These are phyloP conservation scores for Trypanosoma cruzi DNA, from an alignment of 208 protist species.

Conservation along the genomic window DNA sequence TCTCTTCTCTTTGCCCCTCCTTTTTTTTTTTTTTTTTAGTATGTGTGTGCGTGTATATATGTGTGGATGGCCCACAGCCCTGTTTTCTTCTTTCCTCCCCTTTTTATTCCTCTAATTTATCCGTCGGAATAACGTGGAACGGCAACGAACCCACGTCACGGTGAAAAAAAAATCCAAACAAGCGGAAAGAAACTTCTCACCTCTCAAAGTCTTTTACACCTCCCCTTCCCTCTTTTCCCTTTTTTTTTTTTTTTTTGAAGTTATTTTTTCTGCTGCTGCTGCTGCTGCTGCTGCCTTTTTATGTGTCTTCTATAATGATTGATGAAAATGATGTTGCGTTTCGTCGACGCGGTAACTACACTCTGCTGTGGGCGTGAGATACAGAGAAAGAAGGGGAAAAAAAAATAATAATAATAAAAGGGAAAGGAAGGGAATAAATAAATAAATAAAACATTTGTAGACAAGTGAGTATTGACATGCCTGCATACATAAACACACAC, in stretches of 20 bases:
- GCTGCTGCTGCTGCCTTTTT: neutral
- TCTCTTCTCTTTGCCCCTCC: neutral
- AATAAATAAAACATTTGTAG: neutral
- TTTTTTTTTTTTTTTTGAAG: neutral
- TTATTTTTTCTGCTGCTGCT: neutral
- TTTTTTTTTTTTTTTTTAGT: neutral
- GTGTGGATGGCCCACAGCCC: neutral
- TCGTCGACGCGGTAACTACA: neutral
- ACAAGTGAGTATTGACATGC: neutral
- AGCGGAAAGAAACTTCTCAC: neutral
- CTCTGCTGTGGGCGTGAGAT: neutral
- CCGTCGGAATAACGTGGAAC: neutral
- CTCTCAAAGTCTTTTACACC: neutral
- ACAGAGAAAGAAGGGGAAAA: slow-evolving; percentile 24
- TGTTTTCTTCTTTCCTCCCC: neutral
- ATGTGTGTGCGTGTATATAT: neutral
- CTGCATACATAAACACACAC: too few relatives aligned
- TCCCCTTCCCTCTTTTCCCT: neutral
- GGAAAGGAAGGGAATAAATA: neutral
- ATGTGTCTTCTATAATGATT: neutral
- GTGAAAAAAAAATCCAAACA: neutral
- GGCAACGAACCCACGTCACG: neutral
- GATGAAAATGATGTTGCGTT: neutral
- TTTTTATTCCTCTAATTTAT: neutral
- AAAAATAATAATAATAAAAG: neutral